Percentiles rank a stretch among this genome's conserved stretches.
Conservation (phyloP, 805 yeast genomes). For the Millerozyma miso region DNA sequence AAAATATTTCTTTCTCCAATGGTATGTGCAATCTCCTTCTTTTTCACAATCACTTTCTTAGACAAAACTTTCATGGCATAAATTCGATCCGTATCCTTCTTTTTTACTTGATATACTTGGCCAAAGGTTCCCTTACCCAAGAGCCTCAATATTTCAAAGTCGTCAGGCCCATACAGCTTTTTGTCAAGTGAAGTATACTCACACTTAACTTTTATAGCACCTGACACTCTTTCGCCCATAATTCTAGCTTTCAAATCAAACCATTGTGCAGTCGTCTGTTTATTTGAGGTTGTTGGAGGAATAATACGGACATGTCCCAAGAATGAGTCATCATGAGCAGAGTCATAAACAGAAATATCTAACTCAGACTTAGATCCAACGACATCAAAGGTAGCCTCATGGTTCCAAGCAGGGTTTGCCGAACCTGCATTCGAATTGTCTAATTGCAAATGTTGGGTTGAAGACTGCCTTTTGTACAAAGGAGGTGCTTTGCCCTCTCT, state of each 20-base stretch:
- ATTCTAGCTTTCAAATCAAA: slow-evolving; percentile 66
- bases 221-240: slow-evolving; percentile 70
- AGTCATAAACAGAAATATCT: slow-evolving; percentile 89
- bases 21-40: slow-evolving; percentile 97
- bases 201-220: slow-evolving; percentile 73
- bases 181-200: slow-evolving; percentile 64
- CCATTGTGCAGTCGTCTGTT: slow-evolving; percentile 58
- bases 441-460: slow-evolving; percentile 31
- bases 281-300: slow-evolving; percentile 50
- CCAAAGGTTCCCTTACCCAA: slow-evolving; percentile 98
- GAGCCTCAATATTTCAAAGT: slow-evolving; percentile 85
- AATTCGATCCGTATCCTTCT: slow-evolving; percentile 82
- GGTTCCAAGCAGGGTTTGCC: slow-evolving; percentile 85
- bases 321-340: slow-evolving; percentile 74
- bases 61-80: slow-evolving; percentile 97
- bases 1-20: slow-evolving; percentile 94
- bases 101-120: slow-evolving; percentile 93
- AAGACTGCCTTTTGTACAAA: slow-evolving; percentile 36
- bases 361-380: slow-evolving; percentile 78
- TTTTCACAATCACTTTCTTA: slow-evolving; percentile 91
- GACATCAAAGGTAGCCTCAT: slow-evolving; percentile 89
- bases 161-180: slow-evolving; percentile 86
- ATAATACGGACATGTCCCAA: slow-evolving; percentile 77
- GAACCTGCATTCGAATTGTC: slow-evolving; percentile 7
- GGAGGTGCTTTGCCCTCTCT: slow-evolving; percentile 23